Conservation (phyloP, 169 alveolate species). For the Cryptosporidium ryanae region DNA sequence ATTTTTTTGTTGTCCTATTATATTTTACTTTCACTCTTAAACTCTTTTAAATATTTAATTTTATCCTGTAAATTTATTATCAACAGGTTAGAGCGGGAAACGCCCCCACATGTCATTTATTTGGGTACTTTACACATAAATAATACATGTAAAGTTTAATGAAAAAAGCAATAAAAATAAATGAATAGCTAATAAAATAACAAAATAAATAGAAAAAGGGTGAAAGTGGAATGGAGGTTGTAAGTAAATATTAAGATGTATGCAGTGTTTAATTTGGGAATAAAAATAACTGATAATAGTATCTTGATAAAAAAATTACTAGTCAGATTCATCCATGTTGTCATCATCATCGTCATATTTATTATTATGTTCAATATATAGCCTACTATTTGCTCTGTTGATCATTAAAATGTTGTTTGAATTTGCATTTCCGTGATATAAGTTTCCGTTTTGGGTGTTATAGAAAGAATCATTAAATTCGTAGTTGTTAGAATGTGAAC, state of each 20-base stretch:
- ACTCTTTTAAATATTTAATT: too few species aligned
- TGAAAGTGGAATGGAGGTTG: too few species aligned
- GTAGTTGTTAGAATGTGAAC: background rate
- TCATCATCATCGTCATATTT: constrained; percentile 56
- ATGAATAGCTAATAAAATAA: too few species aligned
- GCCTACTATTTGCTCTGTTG: background rate
- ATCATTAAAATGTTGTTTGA: background rate
- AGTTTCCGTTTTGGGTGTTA: background rate
- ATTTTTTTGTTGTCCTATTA: too few species aligned
- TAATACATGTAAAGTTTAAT: constrained; percentile 13
- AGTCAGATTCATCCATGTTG: constrained; percentile 72
- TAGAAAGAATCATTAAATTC: background rate
- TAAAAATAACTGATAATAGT: too few species aligned
- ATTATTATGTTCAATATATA: background rate
- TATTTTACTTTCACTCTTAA: too few species aligned
- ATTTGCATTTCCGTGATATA: background rate
- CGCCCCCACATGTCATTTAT: constrained; percentile 37
- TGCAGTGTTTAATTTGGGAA: too few species aligned
- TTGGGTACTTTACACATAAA: constrained; percentile 17
- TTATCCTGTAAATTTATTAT: too few species aligned
- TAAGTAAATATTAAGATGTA: too few species aligned
- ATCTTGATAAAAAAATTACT: constrained; percentile 1
- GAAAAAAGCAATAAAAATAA: too few species aligned
- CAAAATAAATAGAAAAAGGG: too few species aligned
- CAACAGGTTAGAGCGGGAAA: constrained; percentile 28